Base-by-base conservation (phyloP, 179 eudicot species). In the Nepenthes alata region DNA sequence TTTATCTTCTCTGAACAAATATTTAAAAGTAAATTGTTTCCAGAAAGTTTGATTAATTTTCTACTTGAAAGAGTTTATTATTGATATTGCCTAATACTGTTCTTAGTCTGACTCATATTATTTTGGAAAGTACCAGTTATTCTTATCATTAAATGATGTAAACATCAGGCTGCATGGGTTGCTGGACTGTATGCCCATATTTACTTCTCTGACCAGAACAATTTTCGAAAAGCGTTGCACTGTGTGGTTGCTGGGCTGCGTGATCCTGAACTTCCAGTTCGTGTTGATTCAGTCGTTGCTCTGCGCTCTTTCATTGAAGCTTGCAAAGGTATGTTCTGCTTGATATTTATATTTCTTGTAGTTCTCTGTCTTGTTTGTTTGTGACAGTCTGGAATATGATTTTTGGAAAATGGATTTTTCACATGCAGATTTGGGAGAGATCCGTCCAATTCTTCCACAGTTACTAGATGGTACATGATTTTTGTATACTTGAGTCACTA, bases 181-280 rank as follows among this genome's bases (percentile, higher is more conserved):
- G 95, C 99, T 39, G 99, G 99, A 68, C 94, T 90, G 64, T 94
- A 94, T 87, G 99, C 99, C 51, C 94, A 90, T 60, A 79, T 94
- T 61, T 82, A 69, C 58, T 94, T 90, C 73, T 75, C 85, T n/a
- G 97, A 87, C 63, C 87, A 89, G 56, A 85, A 85, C 72, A 94
- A 87, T 75, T 94, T 90, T 67, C 91, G 86, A 15, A 81, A 78
- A 68, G 99, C 99, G 59, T 74, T 94, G 68, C 97, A 90, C 47
- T 79, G 95, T 78, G 99, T 94, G 68, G 97, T 94, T 59, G 83
- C 91, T 68, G 97, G 97, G 72, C 78, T 94, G 85, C 96, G 87
- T 64, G 99, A 94, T 71, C 84, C 91, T 37, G 99, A 94, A 69
- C 99, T 94, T 62, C 99, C 99, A 67, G 99, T 94, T 73, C 97